These are phyloP conservation scores for Magnolia kwangsiensis DNA, from an alignment of 164 flowering plant species.

Conservation along the genomic window DNA sequence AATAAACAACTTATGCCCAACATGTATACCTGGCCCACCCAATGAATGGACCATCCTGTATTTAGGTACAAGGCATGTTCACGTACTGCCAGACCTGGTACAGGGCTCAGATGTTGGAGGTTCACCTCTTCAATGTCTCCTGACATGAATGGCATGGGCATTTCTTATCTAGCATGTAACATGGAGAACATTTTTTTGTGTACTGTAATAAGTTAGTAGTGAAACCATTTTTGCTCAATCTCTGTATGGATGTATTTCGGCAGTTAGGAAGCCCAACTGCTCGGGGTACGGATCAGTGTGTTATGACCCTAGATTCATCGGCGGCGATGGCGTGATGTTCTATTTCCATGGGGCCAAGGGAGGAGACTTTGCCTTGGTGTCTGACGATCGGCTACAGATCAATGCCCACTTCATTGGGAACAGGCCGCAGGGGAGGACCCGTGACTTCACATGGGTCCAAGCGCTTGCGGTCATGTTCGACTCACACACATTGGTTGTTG, in stretches of 20 bases:
- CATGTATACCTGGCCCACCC: too few species aligned
- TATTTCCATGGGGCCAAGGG: conserved; percentile 72
- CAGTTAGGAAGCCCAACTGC: conserved; percentile 55
- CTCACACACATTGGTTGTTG: conserved; percentile 46
- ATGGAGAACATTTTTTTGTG: too few species aligned
- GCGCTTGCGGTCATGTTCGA: conserved; percentile 65
- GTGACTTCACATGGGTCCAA: conserved; percentile 80
- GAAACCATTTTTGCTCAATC: too few species aligned
- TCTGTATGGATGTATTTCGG: neutral
- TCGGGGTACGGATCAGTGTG: conserved; percentile 63
- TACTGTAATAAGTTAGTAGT: too few species aligned
- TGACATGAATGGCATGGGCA: too few species aligned
- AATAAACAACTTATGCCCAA: too few species aligned
- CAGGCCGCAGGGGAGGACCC: conserved; percentile 49
- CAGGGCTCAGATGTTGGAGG: too few species aligned
- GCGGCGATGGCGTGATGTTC: conserved; percentile 81
- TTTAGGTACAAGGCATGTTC: too few species aligned
- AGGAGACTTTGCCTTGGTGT: conserved; percentile 60
- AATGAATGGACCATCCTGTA: too few species aligned
- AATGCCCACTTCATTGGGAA: conserved; percentile 67
- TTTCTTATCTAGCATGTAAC: too few species aligned
- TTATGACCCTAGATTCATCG: conserved; percentile 64
- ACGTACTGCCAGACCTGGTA: too few species aligned
- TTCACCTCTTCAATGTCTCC: too few species aligned
- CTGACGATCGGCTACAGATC: conserved; percentile 53